Base-by-base conservation (phyloP, 495 filamentous ascomycete genomes). In the Usnea hakonensis region DNA sequence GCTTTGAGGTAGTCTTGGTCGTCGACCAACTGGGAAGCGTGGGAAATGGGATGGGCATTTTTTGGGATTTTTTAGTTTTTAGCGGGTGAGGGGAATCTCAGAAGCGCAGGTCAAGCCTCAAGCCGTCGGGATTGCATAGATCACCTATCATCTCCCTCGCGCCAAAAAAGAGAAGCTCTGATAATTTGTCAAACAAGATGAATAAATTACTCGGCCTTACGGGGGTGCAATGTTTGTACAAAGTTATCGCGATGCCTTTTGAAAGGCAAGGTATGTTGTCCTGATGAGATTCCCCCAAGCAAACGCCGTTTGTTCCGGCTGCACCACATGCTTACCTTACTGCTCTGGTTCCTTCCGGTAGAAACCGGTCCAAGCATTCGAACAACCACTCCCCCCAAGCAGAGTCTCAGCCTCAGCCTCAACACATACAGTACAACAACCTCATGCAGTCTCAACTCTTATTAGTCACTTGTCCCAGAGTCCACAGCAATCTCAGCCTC, bases 1-100 rank as follows among this genome's bases (percentile, higher is more conserved):
- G 78, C 63, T 83, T 83, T 30, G 68, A 70, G 16, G 63, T 67
- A 10, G 66, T 70, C 40, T 70, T 70, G 57, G 68, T 70, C 54
- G 63, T 36, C 50, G 65, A 68, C 68, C 68, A 70, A 57, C 59
- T 64, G 23, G 65, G 65, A 32, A 67, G 41, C 36, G 62, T 53
- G 56, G 63, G 62, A 26, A 64, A 56, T 37, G 53, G 56, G 28
- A 69, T 64, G 2, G 63, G 60, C 64, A 63, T 63, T n/a, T 62
- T 68, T 44, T 55, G 55, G 35, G 28, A 44, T 66, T 55, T n/a
- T n/a, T n/a, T n/a, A n/a, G n/a, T n/a, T n/a, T n/a, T n/a, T n/a
- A n/a, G n/a, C n/a, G n/a, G n/a, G n/a, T n/a, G n/a, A n/a, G 46
- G 54, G 55, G 59, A 50, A 9, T 30, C 7, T 46, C 19, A 58